These are phyloP conservation scores for Isabelozyma gotoi DNA, from an alignment of 805 yeast genomes.

Conservation along the genomic window DNA sequence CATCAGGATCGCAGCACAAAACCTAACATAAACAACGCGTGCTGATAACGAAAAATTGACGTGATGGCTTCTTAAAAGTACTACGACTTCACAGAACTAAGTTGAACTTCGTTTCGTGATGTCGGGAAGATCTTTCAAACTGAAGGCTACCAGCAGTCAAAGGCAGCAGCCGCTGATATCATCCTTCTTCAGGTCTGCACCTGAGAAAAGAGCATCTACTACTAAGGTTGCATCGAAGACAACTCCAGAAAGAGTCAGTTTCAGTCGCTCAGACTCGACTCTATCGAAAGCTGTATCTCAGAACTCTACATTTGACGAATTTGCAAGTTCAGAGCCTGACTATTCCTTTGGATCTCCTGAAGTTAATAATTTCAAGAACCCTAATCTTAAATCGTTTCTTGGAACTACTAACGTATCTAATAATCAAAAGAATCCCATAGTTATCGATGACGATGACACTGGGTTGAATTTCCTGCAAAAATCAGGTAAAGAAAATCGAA, in stretches of 20 bases:
- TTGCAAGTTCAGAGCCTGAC: conserved; percentile 21
- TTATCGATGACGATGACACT: conserved; percentile 4
- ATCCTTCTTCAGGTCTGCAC: neutral
- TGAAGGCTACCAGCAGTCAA: neutral
- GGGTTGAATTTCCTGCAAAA: conserved; percentile 12
- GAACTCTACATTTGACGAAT: conserved; percentile 22
- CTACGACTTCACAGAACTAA: too few relatives aligned
- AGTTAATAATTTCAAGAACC: conserved; percentile 35
- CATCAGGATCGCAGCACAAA: too few relatives aligned
- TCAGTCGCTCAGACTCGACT: conserved; percentile 19
- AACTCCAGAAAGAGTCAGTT: neutral
- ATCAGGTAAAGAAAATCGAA: conserved; percentile 4
- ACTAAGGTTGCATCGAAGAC: neutral
- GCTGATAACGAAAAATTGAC: too few relatives aligned
- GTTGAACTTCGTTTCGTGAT: neutral
- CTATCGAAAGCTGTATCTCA: conserved; percentile 14
- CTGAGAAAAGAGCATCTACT: neutral
- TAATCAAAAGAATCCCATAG: neutral
- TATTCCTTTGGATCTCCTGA: conserved; percentile 40
- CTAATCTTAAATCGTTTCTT: conserved; percentile 12
- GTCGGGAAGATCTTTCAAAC: neutral
- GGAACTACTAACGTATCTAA: conserved; percentile 6
- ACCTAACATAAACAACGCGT: too few relatives aligned
- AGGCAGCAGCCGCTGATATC: neutral
- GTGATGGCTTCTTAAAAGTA: too few relatives aligned